Base-by-base conservation (phyloP, 495 filamentous ascomycete genomes). In the Lasiosphaeria hispida region DNA sequence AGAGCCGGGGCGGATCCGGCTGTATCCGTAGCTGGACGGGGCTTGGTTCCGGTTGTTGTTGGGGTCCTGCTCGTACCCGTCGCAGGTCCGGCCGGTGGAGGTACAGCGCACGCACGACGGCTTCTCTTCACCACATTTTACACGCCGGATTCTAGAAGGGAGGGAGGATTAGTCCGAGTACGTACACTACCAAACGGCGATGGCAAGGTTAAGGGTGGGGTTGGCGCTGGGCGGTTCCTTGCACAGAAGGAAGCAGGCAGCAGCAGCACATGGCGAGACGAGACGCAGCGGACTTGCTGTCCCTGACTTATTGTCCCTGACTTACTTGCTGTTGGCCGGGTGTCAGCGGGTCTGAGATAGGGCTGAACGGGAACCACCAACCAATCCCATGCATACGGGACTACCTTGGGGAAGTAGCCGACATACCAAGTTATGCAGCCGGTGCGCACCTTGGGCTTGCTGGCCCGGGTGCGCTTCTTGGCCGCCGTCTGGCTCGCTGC, bases 81-180 rank as follows among this genome's bases (percentile, higher is more conserved):
- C 74, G 44, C 74, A 77, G 34, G 69, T 73, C 7, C 74, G 66
- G 6, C 74, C 72, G 11, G 74, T 75, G 19, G 71, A 75, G 14
- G 69, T 74, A 55, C 74, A 77, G 23, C 74, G 66, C 36, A 67
- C 57, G 51, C 74, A 77, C 19, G 66, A 69, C 0, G 74, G 74
- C 34, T 71, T 73, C 38, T 66, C 71, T 40, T 77, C 74, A 44
- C 70, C 74, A 51, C 74, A 77, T 58, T 77, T 77, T 2, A 77
- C 70, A 11, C 68, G 55, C 7, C 68, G 66, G 15, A 71, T 69
- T 36, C 66, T 71, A 9, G 23, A 5, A 30, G 23, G 23, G 5
- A 30, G 23, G 23, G 5, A 5, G 23, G 23, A 30, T 30, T 30
- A 30, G 23, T 30, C 2, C 5, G 23, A 5, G 23, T 30, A 5